Evolutionary conservation across 805 yeast genomes (phyloP).

Genomic region (Metschnikowia peoriensis): DNA sequence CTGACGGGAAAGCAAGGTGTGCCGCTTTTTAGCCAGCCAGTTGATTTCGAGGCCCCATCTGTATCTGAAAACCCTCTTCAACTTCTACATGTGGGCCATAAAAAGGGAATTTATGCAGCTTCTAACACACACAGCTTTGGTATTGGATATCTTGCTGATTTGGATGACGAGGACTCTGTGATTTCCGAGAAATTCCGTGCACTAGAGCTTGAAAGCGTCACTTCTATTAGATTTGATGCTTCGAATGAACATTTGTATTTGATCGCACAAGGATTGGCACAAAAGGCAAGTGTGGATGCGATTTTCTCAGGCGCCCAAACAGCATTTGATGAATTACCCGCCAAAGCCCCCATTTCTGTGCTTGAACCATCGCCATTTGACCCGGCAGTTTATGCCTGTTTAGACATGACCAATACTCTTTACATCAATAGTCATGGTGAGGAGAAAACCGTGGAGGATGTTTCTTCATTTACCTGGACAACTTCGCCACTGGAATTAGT

Average conservation of each 20-base stretch:
- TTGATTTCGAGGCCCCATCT: slow-evolving; percentile 23
- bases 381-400: slow-evolving; percentile 15
- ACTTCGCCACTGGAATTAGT: slow-evolving; percentile 6
- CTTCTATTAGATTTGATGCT: slow-evolving; percentile 18
- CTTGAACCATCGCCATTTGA: slow-evolving; percentile 21
- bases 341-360: slow-evolving; percentile 11
- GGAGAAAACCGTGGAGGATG: neutral
- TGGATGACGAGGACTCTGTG: slow-evolving; percentile 26
- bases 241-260: slow-evolving; percentile 25
- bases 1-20: slow-evolving; percentile 34
- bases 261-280: slow-evolving; percentile 21
- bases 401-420: slow-evolving; percentile 16
- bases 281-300: slow-evolving; percentile 14
- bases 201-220: slow-evolving; percentile 16
- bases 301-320: slow-evolving; percentile 2
- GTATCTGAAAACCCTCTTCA: slow-evolving; percentile 17
- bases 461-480: slow-evolving; percentile 12
- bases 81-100: slow-evolving; percentile 38
- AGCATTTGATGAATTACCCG: neutral
- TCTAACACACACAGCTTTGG: slow-evolving; percentile 35
- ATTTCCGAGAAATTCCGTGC: slow-evolving; percentile 5
- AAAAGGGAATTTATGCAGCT: slow-evolving; percentile 33
- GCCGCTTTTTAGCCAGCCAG: slow-evolving; percentile 24
- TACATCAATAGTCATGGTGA: slow-evolving; percentile 12
- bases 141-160: slow-evolving; percentile 30